phyloP scores from a whole-genome alignment of 2,329 filamentous ascomycete genomes.

The Talaromyces amestolkiae region DNA sequence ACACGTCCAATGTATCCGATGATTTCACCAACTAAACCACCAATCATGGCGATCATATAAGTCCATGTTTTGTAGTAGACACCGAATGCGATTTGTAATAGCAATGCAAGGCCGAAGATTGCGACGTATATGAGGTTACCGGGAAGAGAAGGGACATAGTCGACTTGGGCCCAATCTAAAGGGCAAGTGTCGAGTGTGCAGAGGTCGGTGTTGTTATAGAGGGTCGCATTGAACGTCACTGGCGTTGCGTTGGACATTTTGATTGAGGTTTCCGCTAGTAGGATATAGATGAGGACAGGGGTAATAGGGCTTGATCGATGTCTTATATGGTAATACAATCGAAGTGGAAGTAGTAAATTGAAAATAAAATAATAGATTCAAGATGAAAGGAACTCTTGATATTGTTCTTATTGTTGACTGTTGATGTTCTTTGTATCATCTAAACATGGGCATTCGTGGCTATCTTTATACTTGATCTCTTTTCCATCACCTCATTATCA shows the following conservation, averaged over 20 bases:
- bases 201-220: slow-evolving; percentile 20
- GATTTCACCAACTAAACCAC: slow-evolving; percentile 56
- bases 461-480: slow-evolving; percentile 11
- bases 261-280: not conserved
- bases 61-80: slow-evolving; percentile 49
- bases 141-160: slow-evolving; percentile 54
- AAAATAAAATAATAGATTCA: not conserved
- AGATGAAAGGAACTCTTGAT: not conserved
- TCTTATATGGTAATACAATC: not conserved
- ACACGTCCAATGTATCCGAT: slow-evolving; percentile 61
- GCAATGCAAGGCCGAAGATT: slow-evolving; percentile 50
- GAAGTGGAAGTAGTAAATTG: not conserved
- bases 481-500: not conserved
- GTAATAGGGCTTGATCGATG: not conserved
- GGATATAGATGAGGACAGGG: not conserved
- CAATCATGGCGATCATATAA: slow-evolving; percentile 54
- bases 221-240: slow-evolving; percentile 6
- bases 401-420: not conserved
- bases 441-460: not conserved
- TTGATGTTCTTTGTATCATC: not conserved
- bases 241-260: slow-evolving; percentile 7
- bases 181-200: slow-evolving; percentile 41
- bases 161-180: slow-evolving; percentile 44
- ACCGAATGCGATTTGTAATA: slow-evolving; percentile 43
- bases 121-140: slow-evolving; percentile 55